phyloP scores from a whole-genome alignment of 108 stramenopile genomes.

The Stephanodiscus triporus region DNA sequence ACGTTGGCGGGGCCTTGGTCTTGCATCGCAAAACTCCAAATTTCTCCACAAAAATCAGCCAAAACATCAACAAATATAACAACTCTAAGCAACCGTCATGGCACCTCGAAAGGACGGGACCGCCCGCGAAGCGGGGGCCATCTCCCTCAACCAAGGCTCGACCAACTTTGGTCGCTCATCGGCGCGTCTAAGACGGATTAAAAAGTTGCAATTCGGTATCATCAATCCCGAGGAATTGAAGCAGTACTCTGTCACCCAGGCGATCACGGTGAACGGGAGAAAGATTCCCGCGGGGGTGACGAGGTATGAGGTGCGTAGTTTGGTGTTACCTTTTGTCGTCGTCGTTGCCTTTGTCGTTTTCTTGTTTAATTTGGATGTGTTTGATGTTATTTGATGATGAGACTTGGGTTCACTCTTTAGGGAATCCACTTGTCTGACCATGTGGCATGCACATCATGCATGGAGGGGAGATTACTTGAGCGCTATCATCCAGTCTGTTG shows the following conservation, averaged over 20 bases:
- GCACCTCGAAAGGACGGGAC: constrained; percentile 49
- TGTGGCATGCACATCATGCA: background rate
- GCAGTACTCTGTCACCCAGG: constrained; percentile 94
- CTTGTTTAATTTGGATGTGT: background rate
- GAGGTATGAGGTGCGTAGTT: constrained; percentile 61
- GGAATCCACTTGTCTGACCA: background rate
- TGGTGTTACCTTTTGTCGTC: background rate
- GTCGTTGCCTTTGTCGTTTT: constrained; percentile 8
- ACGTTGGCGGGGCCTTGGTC: background rate
- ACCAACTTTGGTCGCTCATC: constrained; percentile 95
- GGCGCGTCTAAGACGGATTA: constrained; percentile 86
- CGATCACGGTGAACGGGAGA: constrained; percentile 88
- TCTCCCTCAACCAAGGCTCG: constrained; percentile 76
- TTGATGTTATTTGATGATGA: background rate
- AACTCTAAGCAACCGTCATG: constrained; percentile 18
- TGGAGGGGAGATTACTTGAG: too few species aligned
- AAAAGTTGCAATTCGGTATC: constrained; percentile 97
- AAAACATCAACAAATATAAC: constrained; percentile 3
- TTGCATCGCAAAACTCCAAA: background rate
- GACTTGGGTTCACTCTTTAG: background rate
- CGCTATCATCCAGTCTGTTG: background rate
- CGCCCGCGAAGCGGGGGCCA: constrained; percentile 72
- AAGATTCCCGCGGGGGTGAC: constrained; percentile 94
- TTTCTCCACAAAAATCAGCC: background rate
- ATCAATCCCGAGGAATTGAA: constrained; percentile 95